Percentiles rank a stretch among this genome's conserved stretches.
These are phyloP conservation scores for Pinguiococcus pyrenoidosus DNA, from an alignment of 108 stramenopile species.

Conservation along the genomic window DNA sequence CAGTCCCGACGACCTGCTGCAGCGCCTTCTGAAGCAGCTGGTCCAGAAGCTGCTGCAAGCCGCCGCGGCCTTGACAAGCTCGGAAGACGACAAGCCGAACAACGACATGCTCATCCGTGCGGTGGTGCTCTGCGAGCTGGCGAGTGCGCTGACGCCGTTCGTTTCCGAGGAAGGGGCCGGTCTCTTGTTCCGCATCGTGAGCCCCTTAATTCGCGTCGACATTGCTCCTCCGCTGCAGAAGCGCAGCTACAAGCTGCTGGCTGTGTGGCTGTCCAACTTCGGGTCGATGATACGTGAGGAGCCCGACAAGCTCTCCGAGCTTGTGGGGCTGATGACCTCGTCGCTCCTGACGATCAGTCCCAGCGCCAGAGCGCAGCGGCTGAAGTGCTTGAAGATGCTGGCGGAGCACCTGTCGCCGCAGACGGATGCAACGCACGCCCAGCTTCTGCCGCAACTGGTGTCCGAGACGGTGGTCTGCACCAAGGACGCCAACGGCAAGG, in stretches of 20 bases:
- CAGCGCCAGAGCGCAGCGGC: no score
- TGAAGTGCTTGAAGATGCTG: no score
- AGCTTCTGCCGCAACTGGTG: conserved; percentile 41
- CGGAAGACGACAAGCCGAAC: not conserved
- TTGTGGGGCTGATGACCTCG: conserved; percentile 21
- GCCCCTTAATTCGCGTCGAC: conserved; percentile 24
- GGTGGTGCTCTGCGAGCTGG: not conserved
- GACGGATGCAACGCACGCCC: conserved; percentile 16
- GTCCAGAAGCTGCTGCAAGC: conserved; percentile 28
- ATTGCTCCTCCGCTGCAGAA: conserved; percentile 17
- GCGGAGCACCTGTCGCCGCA: no score
- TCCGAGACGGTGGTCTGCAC: conserved; percentile 71
- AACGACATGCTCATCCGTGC: conserved; percentile 2
- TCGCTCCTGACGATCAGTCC: no score
- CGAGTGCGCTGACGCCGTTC: not conserved
- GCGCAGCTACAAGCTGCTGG: conserved; percentile 23
- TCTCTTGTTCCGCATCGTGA: conserved; percentile 23
- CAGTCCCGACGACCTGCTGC: conserved; percentile 19
- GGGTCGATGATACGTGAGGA: conserved; percentile 1
- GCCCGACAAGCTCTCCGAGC: conserved; percentile 13
- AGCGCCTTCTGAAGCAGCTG: conserved; percentile 21
- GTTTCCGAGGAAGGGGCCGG: conserved; percentile 7
- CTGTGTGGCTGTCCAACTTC: conserved; percentile 5
- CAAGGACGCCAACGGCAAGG: conserved; percentile 83
- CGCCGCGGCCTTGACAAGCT: not conserved